These are phyloP conservation scores for Penstemon eatonii DNA, from an alignment of 257 asterid genomes.

Conservation along the genomic window DNA sequence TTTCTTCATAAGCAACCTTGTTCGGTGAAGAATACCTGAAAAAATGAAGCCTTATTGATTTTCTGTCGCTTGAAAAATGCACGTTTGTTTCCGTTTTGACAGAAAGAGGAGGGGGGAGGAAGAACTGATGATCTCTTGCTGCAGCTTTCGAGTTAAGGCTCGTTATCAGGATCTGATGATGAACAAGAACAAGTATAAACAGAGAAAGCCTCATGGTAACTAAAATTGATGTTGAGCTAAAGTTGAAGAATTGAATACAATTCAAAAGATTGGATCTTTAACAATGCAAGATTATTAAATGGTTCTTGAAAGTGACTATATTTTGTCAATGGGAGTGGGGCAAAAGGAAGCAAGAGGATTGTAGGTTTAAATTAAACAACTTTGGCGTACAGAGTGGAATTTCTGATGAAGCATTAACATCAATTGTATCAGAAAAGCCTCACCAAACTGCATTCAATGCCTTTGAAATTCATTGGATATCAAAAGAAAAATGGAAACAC, in stretches of 20 bases:
- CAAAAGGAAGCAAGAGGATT: slow-evolving; percentile 33
- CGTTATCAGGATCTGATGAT: slow-evolving; percentile 36
- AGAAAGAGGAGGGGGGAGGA: slow-evolving; percentile 16
- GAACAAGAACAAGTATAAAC: slow-evolving; percentile 43
- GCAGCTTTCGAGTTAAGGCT: slow-evolving; percentile 21
- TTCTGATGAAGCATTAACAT: slow-evolving; percentile 53
- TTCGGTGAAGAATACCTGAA: slow-evolving; percentile 37
- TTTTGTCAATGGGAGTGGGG: slow-evolving; percentile 11
- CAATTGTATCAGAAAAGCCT: slow-evolving; percentile 35
- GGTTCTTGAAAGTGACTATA: slow-evolving; percentile 35
- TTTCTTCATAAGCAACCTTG: slow-evolving; percentile 33
- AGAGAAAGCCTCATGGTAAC: slow-evolving; percentile 31
- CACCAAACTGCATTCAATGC: slow-evolving; percentile 65
- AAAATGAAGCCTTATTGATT: slow-evolving; percentile 42
- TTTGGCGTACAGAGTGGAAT: slow-evolving; percentile 35
- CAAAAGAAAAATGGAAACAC: slow-evolving; percentile 17
- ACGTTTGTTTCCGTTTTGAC: background rate
- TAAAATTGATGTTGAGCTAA: background rate
- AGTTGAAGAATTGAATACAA: background rate
- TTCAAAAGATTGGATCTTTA: background rate
- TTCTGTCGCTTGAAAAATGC: slow-evolving; percentile 20
- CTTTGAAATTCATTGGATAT: slow-evolving; percentile 22
- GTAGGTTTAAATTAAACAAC: slow-evolving; percentile 33
- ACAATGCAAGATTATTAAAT: slow-evolving; percentile 10
- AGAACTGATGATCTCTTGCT: slow-evolving; percentile 2